Conservation (phyloP, 2,329 filamentous ascomycete genomes). For the Botryotinia convoluta region DNA sequence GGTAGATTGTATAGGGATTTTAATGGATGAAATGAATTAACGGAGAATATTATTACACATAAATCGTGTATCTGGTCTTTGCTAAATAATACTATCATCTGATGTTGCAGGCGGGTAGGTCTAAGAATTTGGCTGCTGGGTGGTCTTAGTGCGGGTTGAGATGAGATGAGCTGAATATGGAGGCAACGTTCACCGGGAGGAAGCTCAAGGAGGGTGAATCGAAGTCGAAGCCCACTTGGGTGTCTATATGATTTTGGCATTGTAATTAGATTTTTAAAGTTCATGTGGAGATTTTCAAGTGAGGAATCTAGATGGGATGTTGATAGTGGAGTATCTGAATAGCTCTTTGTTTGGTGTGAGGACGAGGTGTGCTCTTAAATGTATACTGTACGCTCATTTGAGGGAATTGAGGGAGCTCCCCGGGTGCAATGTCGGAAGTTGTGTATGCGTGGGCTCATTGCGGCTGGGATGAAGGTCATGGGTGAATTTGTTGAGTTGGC, state of each 20-base stretch:
- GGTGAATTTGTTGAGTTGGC: neutral
- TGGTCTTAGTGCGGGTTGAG: neutral
- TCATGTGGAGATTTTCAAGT: neutral
- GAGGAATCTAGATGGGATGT: neutral
- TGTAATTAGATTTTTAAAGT: neutral
- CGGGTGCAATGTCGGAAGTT: neutral
- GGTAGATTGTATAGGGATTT: neutral
- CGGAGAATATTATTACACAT: neutral
- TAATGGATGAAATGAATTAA: slow-evolving; percentile 14
- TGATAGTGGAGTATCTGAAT: neutral
- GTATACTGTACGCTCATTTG: neutral
- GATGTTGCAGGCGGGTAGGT: neutral
- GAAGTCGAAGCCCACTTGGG: neutral
- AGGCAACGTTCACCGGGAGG: neutral
- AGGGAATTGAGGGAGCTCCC: neutral
- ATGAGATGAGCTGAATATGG: neutral
- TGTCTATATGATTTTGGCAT: neutral
- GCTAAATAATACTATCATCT: neutral
- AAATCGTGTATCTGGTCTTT: neutral
- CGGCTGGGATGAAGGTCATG: neutral
- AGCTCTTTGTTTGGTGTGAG: neutral
- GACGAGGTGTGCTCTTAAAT: neutral
- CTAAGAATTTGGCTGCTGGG: neutral
- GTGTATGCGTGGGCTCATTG: neutral
- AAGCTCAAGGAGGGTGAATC: neutral